Conservation (phyloP, 176 grass and related monocot species). For the Hordeum marinum region DNA sequence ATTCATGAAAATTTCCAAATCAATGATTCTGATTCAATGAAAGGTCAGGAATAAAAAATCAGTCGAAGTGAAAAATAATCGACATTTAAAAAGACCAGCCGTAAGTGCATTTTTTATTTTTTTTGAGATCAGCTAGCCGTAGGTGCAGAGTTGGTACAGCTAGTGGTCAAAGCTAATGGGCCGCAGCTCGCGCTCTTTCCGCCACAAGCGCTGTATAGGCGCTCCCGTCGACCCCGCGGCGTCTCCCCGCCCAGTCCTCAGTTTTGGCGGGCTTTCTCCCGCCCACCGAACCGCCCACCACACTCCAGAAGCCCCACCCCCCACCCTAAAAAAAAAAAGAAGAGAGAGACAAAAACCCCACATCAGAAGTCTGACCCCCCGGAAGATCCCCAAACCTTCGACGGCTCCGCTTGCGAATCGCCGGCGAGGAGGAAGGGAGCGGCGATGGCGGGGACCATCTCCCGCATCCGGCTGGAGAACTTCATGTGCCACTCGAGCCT, state of each 20-base stretch:
- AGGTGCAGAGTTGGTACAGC: too few species aligned
- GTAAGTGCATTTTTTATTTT: too few species aligned
- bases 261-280: conserved; percentile 21
- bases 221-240: too few species aligned
- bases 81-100: too few species aligned
- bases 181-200: too few species aligned
- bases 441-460: conserved; percentile 58
- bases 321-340: not conserved
- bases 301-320: not conserved
- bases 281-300: not conserved
- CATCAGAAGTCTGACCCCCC: not conserved
- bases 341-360: not conserved
- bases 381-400: not conserved
- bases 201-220: too few species aligned
- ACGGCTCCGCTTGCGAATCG: not conserved
- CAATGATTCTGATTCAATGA: too few species aligned
- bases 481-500: conserved; percentile 98
- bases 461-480: conserved; percentile 76
- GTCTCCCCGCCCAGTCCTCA: not conserved
- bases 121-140: too few species aligned
- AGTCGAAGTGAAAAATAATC: too few species aligned
- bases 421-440: not conserved
- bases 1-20: too few species aligned
- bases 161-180: too few species aligned
- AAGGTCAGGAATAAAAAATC: too few species aligned